phyloP scores from a whole-genome alignment of 1,284 basidiomycete species.

The Leccinum pachyderme region DNA sequence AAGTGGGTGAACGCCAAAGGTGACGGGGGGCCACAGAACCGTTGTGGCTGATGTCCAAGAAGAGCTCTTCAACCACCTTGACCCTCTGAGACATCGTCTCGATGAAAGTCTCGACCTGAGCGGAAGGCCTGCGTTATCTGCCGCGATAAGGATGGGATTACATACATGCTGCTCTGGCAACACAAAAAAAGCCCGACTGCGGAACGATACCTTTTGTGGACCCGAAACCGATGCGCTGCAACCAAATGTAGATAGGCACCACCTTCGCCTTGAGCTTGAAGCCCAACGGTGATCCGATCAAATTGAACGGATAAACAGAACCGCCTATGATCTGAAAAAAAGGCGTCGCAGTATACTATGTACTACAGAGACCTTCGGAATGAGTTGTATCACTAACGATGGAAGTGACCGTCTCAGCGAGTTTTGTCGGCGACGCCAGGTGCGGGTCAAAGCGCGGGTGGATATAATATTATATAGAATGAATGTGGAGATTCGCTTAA shows the following conservation, averaged over 20 bases:
- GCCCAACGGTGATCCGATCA: neutral
- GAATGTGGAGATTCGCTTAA: slow-evolving; percentile 14
- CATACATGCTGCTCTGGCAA: neutral
- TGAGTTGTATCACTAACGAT: neutral
- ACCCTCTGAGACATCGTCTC: neutral
- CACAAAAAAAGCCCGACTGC: neutral
- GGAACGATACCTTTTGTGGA: neutral
- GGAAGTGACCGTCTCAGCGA: too few relatives aligned
- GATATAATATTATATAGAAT: too few relatives aligned
- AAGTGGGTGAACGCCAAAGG: neutral
- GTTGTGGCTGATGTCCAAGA: neutral
- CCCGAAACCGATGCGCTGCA: neutral
- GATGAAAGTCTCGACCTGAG: neutral
- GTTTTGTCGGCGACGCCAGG: too few relatives aligned
- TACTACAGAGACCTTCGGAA: neutral
- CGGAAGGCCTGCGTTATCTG: neutral
- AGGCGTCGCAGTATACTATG: neutral
- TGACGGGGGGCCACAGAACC: neutral
- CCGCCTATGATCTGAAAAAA: neutral
- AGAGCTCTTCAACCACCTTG: neutral
- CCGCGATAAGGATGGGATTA: neutral
- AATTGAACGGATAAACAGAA: neutral
- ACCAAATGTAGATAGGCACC: neutral
- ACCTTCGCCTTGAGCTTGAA: neutral
- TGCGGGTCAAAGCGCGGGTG: too few relatives aligned